These are phyloP conservation scores for Beauveria sp. DNA, from an alignment of 2,329 filamentous ascomycete genomes.

Conservation along the genomic window DNA sequence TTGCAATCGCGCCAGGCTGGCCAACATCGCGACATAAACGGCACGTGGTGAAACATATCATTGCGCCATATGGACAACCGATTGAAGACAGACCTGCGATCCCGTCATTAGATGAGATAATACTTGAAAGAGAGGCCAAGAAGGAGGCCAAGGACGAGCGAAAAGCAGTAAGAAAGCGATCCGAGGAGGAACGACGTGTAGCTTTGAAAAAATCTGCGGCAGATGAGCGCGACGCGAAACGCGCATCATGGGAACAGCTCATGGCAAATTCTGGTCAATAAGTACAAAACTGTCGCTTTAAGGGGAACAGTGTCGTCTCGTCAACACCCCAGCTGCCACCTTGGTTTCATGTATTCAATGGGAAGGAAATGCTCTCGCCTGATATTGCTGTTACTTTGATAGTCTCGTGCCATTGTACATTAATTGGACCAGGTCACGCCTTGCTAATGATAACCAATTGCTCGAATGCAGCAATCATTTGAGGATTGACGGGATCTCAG, in stretches of 20 bases:
- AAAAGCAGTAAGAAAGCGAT: slow-evolving; percentile 23
- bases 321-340: background rate
- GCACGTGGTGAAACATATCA: slow-evolving; percentile 67
- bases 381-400: background rate
- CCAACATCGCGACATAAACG: slow-evolving; percentile 59
- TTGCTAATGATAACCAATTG: background rate
- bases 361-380: background rate
- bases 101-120: slow-evolving; percentile 55
- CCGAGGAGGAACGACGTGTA: slow-evolving; percentile 14
- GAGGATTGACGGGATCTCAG: too few relatives aligned
- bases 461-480: background rate
- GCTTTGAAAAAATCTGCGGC: slow-evolving; percentile 19
- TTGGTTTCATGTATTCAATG: background rate
- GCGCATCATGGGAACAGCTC: slow-evolving; percentile 13
- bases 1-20: slow-evolving; percentile 61
- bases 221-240: slow-evolving; percentile 19
- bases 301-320: background rate
- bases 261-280: background rate
- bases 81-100: slow-evolving; percentile 59
- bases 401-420: background rate
- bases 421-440: background rate
- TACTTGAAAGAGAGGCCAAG: slow-evolving; percentile 45
- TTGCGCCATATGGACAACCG: slow-evolving; percentile 58
- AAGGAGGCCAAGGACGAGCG: slow-evolving; percentile 50
- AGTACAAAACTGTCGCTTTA: too few relatives aligned